phyloP scores from a whole-genome alignment of 352 stramenopile genomes.

The Pythium oligandrum region DNA sequence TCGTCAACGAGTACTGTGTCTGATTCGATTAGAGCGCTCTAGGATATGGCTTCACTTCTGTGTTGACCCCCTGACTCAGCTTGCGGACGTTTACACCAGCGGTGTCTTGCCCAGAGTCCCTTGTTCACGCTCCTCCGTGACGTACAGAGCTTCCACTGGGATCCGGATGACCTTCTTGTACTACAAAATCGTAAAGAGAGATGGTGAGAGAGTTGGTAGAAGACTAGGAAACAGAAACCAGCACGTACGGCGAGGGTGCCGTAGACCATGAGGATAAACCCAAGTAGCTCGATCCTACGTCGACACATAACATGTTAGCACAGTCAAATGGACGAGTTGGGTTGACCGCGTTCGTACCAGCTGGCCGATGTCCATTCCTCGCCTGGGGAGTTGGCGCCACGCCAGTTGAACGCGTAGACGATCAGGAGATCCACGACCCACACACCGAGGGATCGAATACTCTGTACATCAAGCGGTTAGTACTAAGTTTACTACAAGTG shows the following conservation, averaged over 20 bases:
- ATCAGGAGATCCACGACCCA: slow-evolving; percentile 73
- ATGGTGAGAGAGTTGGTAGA: too few species aligned
- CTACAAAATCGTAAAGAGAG: slow-evolving; percentile 16
- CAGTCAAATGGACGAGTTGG: background rate
- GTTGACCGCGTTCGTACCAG: slow-evolving; percentile 28
- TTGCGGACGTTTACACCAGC: slow-evolving; percentile 32
- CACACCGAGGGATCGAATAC: slow-evolving; percentile 68
- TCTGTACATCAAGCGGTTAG: slow-evolving; percentile 21
- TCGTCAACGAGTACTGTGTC: too few species aligned
- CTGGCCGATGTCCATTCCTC: slow-evolving; percentile 71
- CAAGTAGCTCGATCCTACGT: slow-evolving; percentile 54
- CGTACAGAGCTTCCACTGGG: slow-evolving; percentile 43
- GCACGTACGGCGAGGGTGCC: slow-evolving; percentile 63
- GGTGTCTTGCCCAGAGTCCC: slow-evolving; percentile 49
- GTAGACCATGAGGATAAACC: slow-evolving; percentile 78
- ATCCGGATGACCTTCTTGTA: slow-evolving; percentile 79
- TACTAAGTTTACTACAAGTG: too few species aligned
- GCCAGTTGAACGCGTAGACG: slow-evolving; percentile 75
- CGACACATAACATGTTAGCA: slow-evolving; percentile 6
- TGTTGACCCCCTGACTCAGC: too few species aligned
- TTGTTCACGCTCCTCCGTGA: slow-evolving; percentile 36
- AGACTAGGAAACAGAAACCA: too few species aligned
- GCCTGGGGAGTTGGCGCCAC: slow-evolving; percentile 42
- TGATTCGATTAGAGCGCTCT: too few species aligned
- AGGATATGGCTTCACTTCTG: too few species aligned